phyloP scores from a whole-genome alignment of 2,329 filamentous ascomycete genomes.

The Plenodomus biglobosus region DNA sequence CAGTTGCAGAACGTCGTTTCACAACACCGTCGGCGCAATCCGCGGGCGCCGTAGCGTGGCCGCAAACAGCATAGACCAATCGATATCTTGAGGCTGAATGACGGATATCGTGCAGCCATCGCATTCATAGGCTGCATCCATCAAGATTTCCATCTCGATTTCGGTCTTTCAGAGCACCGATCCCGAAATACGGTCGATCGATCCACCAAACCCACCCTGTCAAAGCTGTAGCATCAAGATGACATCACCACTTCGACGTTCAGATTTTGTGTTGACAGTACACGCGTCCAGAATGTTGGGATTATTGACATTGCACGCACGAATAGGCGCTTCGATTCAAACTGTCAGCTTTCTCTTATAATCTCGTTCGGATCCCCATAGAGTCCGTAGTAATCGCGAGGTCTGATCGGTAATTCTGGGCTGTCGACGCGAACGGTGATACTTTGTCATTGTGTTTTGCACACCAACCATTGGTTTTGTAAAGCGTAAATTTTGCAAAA shows the following conservation, averaged over 20 bases:
- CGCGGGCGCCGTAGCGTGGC: constrained; percentile 13
- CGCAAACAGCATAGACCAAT: constrained; percentile 5
- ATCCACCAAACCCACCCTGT: neutral
- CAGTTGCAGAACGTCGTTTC: neutral
- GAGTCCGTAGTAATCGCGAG: constrained; percentile 2
- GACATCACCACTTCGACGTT: constrained; percentile 24
- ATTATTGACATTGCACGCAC: constrained; percentile 6
- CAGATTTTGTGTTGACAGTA: neutral
- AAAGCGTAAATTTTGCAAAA: neutral
- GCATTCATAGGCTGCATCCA: neutral
- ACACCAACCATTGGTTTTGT: neutral
- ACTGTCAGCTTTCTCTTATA: constrained; percentile 1
- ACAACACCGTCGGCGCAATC: constrained; percentile 1
- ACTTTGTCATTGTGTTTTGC: constrained; percentile 1
- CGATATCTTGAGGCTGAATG: constrained; percentile 11
- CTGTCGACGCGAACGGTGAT: constrained; percentile 3
- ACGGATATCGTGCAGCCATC: constrained; percentile 6
- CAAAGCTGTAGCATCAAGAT: constrained; percentile 7
- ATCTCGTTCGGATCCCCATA: constrained; percentile 1
- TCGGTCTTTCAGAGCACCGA: constrained; percentile 19
- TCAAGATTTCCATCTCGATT: constrained; percentile 9
- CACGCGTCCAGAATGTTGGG: constrained; percentile 15
- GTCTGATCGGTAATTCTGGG: neutral
- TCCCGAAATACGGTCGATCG: constrained; percentile 11
- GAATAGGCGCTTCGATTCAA: constrained; percentile 1